Conservation (phyloP, 1,284 basidiomycete species). For the Hemileia vastatrix region DNA sequence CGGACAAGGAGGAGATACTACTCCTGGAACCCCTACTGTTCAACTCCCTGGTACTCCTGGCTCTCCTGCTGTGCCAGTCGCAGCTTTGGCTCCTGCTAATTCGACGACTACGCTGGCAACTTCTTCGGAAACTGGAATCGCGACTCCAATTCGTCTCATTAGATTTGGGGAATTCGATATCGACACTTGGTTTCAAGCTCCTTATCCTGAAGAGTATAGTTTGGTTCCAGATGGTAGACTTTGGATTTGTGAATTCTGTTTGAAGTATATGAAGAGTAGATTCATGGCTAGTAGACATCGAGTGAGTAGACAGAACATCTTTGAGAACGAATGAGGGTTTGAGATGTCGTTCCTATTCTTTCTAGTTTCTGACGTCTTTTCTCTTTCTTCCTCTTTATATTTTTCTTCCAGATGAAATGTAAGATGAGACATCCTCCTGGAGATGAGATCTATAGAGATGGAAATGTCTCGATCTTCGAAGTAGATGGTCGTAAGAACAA, state of each 20-base stretch:
- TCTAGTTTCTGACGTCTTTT: neutral
- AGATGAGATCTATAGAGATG: slow-evolving; percentile 94
- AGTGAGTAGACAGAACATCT: slow-evolving; percentile 52
- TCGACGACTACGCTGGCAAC: slow-evolving; percentile 25
- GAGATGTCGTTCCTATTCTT: neutral
- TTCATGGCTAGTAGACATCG: slow-evolving; percentile 79
- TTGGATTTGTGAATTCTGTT: slow-evolving; percentile 95
- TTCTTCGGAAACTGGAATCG: slow-evolving; percentile 34
- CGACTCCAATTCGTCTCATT: slow-evolving; percentile 50
- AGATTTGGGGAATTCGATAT: slow-evolving; percentile 88
- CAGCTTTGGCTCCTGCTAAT: slow-evolving; percentile 24
- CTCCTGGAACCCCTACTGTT: neutral
- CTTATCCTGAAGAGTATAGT: slow-evolving; percentile 95
- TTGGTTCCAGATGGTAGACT: slow-evolving; percentile 81
- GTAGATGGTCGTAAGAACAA: slow-evolving; percentile 97
- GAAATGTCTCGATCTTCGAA: slow-evolving; percentile 80
- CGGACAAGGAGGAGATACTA: neutral
- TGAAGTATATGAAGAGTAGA: slow-evolving; percentile 95
- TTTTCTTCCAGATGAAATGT: slow-evolving; percentile 55
- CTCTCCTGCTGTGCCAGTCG: neutral
- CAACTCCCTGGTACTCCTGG: neutral
- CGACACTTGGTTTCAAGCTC: slow-evolving; percentile 96
- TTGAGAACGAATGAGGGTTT: neutral
- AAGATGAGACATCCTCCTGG: slow-evolving; percentile 89
- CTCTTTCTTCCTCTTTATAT: neutral